Evolutionary conservation across 768 basidiomycete species (phyloP), one percentile per base, ranked within the genome.

Genomic region (Gyrodon lividus): DNA sequence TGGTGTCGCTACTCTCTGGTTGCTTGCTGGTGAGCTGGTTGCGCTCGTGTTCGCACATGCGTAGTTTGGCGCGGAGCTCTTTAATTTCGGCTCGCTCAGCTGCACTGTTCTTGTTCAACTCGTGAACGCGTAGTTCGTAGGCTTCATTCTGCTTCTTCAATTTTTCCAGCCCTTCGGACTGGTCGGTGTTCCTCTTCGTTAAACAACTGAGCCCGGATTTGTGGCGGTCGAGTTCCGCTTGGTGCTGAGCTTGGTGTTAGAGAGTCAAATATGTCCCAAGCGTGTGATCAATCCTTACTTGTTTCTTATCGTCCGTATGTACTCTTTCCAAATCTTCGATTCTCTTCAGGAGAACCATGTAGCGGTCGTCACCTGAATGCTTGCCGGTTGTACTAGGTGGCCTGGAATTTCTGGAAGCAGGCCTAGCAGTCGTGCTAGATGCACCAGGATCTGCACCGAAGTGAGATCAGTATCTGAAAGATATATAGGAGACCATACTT

Each of bases 231-330:
- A 80, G 55, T 54, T 87, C 83, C 2, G 68, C 67, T 60, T 77
- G 77, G 61, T 87, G 81, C 89, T 89, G 52, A 20, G 20, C 9
- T 50, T 10, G 6, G 5, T 48, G 46, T 64, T 31, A 51, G 46
- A 13, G 7, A 22, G 35, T n/a, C 10, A 4, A 14, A 26, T 1
- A 4, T 34, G 40, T 23, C n/a, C 3, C n/a, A 41, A 57, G 48
- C 39, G 13, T 3, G 16, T 6, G 19, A 20, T 13, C 4, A 22
- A 23, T 9, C 68, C 81, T 57, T 62, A 88, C 87, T 43, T 73
- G 51, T 72, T 78, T 83, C 77, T 87, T 89, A 51, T 77, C 79
- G 3, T 87, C 84, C 34, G 74, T 67, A 59, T 85, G 84, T n/a
- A 82, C 65, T 48, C 66, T 70, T 68, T 88, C 83, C 6, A 87